These are phyloP conservation scores for Aspergillus ruber DNA, from an alignment of 2,329 filamentous ascomycete genomes.

Conservation along the genomic window DNA sequence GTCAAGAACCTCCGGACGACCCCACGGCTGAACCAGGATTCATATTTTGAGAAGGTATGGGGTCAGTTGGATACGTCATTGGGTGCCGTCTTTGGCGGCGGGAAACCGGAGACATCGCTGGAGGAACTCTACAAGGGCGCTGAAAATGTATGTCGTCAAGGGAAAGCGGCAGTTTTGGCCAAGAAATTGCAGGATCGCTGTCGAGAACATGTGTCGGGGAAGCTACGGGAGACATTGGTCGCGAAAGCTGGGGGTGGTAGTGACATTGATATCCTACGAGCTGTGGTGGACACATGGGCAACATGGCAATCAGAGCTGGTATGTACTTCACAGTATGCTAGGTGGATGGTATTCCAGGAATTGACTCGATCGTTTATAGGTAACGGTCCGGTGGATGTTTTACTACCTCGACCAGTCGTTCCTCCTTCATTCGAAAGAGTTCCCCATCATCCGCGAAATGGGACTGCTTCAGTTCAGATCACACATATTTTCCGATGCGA, in stretches of 20 bases:
- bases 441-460: constrained; percentile 72
- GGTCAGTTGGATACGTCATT: constrained; percentile 68
- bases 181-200: constrained; percentile 60
- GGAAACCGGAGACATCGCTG: constrained; percentile 62
- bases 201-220: constrained; percentile 54
- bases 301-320: constrained; percentile 74
- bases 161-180: constrained; percentile 62
- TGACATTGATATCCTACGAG: constrained; percentile 59
- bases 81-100: constrained; percentile 62
- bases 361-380: constrained; percentile 37
- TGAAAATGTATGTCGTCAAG: constrained; percentile 82
- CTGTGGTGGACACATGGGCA: constrained; percentile 60
- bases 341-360: neutral
- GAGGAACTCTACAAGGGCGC: constrained; percentile 86
- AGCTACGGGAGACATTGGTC: constrained; percentile 55
- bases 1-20: constrained; percentile 80
- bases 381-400: constrained; percentile 78
- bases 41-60: constrained; percentile 73
- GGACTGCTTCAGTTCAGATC: constrained; percentile 68
- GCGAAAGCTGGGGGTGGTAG: constrained; percentile 48
- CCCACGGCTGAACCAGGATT: constrained; percentile 59
- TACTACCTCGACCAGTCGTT: constrained; percentile 91
- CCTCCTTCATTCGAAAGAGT: constrained; percentile 65
- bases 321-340: constrained; percentile 33
- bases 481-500: constrained; percentile 49